These are phyloP conservation scores for Cercospora brassicicola DNA, from an alignment of 2,329 filamentous ascomycete genomes.

Conservation along the genomic window DNA sequence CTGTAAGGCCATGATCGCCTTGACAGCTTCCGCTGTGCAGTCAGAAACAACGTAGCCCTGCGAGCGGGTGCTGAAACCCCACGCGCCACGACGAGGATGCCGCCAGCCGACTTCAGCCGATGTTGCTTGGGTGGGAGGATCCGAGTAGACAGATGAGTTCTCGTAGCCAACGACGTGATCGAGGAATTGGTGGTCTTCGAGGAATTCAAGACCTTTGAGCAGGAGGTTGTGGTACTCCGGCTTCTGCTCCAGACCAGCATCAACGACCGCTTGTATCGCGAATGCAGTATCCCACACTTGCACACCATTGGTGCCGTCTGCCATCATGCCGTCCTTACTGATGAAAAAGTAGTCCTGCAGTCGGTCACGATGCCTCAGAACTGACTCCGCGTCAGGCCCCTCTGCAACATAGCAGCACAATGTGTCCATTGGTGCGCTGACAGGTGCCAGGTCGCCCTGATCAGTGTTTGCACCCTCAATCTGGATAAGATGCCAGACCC, in stretches of 20 bases:
- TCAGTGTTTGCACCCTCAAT: conserved; percentile 94
- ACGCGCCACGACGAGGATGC: conserved; percentile 86
- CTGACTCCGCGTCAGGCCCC: conserved; percentile 69
- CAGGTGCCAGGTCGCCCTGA: conserved; percentile 80
- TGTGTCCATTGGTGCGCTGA: conserved; percentile 89
- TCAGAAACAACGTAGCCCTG: conserved; percentile 97
- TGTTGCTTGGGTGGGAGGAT: conserved; percentile 37
- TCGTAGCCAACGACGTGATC: conserved; percentile 77
- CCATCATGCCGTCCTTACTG: conserved; percentile 86
- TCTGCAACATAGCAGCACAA: conserved; percentile 81
- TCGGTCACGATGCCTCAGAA: conserved; percentile 75
- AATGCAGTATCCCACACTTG: conserved; percentile 97
- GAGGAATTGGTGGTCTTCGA: conserved; percentile 87
- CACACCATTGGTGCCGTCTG: conserved; percentile 96
- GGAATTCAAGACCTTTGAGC: conserved; percentile 74
- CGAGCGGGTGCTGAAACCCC: conserved; percentile 89
- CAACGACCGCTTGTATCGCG: conserved; percentile 76
- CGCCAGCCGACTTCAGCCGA: conserved; percentile 60
- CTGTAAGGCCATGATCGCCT: conserved; percentile 82
- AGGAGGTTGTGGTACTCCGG: conserved; percentile 81
- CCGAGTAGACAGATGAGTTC: conserved; percentile 53
- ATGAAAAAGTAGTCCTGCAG: conserved; percentile 88
- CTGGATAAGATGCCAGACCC: conserved; percentile 78
- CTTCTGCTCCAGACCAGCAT: conserved; percentile 74
- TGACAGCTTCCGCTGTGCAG: conserved; percentile 87